Conservation (phyloP, 1,284 basidiomycete species). For the Ceratobasidium theobromae region DNA sequence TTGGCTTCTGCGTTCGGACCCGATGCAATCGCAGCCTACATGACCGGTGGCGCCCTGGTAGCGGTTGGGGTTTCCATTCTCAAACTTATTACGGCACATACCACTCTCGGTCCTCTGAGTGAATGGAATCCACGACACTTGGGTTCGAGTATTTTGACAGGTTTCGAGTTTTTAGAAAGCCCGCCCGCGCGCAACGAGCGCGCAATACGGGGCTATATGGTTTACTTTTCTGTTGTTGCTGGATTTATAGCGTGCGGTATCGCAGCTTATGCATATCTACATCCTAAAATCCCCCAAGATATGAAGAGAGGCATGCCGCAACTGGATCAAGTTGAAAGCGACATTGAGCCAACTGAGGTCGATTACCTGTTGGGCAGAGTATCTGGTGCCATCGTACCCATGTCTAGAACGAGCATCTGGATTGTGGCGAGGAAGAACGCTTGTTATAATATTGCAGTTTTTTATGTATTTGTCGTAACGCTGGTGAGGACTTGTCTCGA, state of each 20-base stretch:
- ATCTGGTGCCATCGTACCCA: background rate
- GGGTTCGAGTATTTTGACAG: background rate
- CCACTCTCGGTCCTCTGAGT: too few species aligned
- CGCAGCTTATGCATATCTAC: conserved; percentile 57
- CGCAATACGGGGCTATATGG: background rate
- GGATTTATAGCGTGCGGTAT: conserved; percentile 59
- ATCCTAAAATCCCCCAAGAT: conserved; percentile 2
- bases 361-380: conserved; percentile 15
- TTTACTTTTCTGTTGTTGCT: conserved; percentile 69
- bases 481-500: conserved; percentile 56
- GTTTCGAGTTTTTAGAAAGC: too few species aligned
- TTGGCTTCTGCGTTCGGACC: conserved; percentile 73
- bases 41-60: conserved; percentile 76
- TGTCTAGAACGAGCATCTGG: conserved; percentile 20
- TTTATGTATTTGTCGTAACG: conserved; percentile 76
- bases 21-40: conserved; percentile 63
- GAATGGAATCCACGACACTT: too few species aligned
- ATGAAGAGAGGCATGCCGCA: background rate
- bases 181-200: too few species aligned
- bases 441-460: conserved; percentile 68
- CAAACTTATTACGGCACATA: conserved; percentile 63
- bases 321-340: background rate
- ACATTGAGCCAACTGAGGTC: conserved; percentile 7
- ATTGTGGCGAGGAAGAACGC: conserved; percentile 52
- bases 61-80: conserved; percentile 71